Base-by-base conservation (phyloP, 495 filamentous ascomycete genomes). In the Neurospora sp. region DNA sequence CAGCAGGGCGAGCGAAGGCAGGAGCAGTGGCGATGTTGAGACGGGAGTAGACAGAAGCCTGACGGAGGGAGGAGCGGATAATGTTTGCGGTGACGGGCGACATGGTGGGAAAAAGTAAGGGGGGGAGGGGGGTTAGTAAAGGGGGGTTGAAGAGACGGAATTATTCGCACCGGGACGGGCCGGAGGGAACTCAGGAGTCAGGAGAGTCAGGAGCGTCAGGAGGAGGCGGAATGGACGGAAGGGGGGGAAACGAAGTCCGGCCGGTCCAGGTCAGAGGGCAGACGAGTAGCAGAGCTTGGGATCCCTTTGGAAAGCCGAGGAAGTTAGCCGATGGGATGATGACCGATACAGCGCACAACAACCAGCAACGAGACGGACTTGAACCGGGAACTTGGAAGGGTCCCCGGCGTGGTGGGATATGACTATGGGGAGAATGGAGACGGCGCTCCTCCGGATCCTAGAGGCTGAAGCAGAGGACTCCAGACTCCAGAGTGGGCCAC, bases 11-110 rank as follows among this genome's bases (percentile, higher is more conserved):
- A 39, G 31, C 9, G 20, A 31, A 22, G 46, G 69, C 18, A 20
- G 68, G 69, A 40, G 27, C 10, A 71, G 59, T 35, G 48, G 42
- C 27, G 74, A 68, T 12, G 48, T 31, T 68, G 72, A 22, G 71
- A 71, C 39, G 20, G 75, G 42, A 20, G 71, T 27, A 37, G 46
- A 68, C 74, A 39, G 72, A 74, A 39, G 72, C 69, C 39, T 76
- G 71, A 68, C 77, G 77, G 70, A 78, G 72, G 68, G 77, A 78
- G 69, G 74, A 72, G 38, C 80, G 81, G 44, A 81, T 39, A 71
- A 78, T 74, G 69, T 73, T 40, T 68, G 78, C 37, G 69, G 70
- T 39, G 80, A 78, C 69, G 78, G 77, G 39, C 39, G 77, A 71
- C 80, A 81, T 81, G 78, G 71, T 74, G 78, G 20, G 69, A 65